Evolutionary conservation across 495 filamentous ascomycete species (phyloP).

Genomic region (Cercophora samala): DNA sequence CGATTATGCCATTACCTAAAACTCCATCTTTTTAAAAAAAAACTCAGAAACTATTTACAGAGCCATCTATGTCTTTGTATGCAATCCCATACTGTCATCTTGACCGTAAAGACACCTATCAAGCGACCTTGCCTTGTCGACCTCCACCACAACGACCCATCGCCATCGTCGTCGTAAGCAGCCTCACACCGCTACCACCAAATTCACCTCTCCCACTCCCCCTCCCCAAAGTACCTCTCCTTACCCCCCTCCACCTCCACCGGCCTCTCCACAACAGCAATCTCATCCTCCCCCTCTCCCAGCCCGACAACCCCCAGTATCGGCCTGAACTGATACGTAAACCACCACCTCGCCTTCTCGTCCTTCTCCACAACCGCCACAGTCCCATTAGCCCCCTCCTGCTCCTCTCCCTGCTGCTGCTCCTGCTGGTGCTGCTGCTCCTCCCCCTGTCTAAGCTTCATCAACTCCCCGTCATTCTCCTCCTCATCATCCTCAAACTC

Average conservation of each 20-base stretch:
- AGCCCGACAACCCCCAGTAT: conserved; percentile 85
- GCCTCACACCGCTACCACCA: background rate
- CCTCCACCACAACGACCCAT: too few relatives aligned
- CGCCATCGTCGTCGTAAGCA: background rate
- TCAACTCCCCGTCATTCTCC: conserved; percentile 39
- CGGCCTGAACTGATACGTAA: conserved; percentile 84
- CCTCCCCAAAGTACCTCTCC: conserved; percentile 64
- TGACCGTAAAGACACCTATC: background rate
- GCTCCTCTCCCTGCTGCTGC: conserved; percentile 22
- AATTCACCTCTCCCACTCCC: conserved; percentile 46
- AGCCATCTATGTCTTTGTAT: background rate
- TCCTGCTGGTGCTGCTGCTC: conserved; percentile 27
- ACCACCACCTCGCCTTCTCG: conserved; percentile 57
- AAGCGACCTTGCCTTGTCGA: background rate
- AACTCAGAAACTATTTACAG: background rate
- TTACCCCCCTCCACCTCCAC: conserved; percentile 79
- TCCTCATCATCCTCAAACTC: conserved; percentile 42
- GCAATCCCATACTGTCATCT: background rate
- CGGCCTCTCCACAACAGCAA: conserved; percentile 84
- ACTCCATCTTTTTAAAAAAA: background rate
- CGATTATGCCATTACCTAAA: background rate
- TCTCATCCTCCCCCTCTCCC: conserved; percentile 56
- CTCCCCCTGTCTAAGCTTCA: conserved; percentile 35
- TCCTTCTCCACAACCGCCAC: conserved; percentile 18
- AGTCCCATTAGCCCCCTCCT: conserved; percentile 14